Evolutionary conservation across 805 yeast species (phyloP).

Genomic region (Ogataea ganodermae): DNA sequence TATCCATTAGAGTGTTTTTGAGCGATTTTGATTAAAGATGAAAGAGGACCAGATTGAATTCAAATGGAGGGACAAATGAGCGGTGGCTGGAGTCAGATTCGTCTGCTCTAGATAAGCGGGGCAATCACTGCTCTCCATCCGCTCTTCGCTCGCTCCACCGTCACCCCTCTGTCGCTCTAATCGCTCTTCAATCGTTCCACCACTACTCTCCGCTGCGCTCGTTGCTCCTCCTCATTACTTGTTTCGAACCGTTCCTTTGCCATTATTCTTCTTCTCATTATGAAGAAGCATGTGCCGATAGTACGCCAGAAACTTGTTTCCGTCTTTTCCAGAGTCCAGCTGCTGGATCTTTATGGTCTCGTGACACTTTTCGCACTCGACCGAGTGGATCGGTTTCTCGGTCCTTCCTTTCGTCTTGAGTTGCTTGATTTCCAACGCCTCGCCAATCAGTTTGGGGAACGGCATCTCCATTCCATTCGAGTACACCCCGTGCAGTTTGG

Average conservation of each 20-base stretch:
- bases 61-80: no score
- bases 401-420: constrained; percentile 20
- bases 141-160: no score
- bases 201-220: no score
- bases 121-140: no score
- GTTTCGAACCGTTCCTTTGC: constrained; percentile 8
- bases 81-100: no score
- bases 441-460: constrained; percentile 26
- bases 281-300: constrained; percentile 33
- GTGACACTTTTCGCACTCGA: constrained; percentile 28
- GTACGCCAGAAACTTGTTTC: constrained; percentile 30
- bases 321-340: constrained; percentile 19
- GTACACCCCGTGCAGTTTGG: constrained; percentile 36
- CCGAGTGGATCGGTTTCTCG: constrained; percentile 22
- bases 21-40: no score
- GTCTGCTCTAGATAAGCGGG: no score
- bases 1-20: neutral
- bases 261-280: constrained; percentile 27
- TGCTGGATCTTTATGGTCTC: constrained; percentile 24
- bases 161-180: no score
- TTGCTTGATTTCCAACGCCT: constrained; percentile 22
- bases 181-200: no score
- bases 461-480: constrained; percentile 34
- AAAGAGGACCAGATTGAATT: no score
- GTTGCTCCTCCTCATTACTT: no score